Base-by-base conservation (phyloP, 164 flowering plant genomes). In the Stephania cephalantha region DNA sequence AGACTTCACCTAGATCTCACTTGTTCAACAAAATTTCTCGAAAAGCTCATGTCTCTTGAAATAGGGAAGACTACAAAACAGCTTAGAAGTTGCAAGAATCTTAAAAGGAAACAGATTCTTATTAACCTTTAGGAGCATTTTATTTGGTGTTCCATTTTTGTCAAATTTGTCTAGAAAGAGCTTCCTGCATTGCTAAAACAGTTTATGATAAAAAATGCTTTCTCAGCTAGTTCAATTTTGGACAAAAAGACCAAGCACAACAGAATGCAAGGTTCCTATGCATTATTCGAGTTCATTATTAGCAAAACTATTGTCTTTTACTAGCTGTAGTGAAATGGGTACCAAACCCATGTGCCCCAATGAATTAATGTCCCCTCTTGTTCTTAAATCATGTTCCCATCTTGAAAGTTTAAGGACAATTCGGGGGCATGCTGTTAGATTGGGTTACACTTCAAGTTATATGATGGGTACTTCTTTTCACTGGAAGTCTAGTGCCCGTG, bases 181-280 rank as follows among this genome's bases (percentile, higher is more conserved):
- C 97, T 83, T 78, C 89, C 0, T 18, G 80, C 73, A 78, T 87
- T 35, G 66, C 86, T 9, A 92, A 89, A 83, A 83, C 72, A 71
- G 94, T 88, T 30, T 85, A 75, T 70, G 84, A 74, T 42, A 74
- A 31, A 35, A 35, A 87, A 91, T 85, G 91, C 90, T 13, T 90
- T 79, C 58, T 77, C 86, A 0, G 87, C 85, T 11, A 90, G 92
- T 80, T 90, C 97, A 0, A 85, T 92, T 69, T 58, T 92, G 81
- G 92, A 90, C 73, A 89, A 90, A 96, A 91, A 92, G 76, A 88
- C 94, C 1, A 91, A 91, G 76, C 88, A 90, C 71, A 66, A 76
- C 71, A 84, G 84, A 70, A 82, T 91, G 68, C 85, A 80, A 68
- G 93, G 88, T 81, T 90, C 96, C 0, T 50, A 66, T 73, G 68